Evolutionary conservation across 495 filamentous ascomycete species (phyloP), one percentile per base, ranked within the genome.

Genomic region (Parmelia sp.): DNA sequence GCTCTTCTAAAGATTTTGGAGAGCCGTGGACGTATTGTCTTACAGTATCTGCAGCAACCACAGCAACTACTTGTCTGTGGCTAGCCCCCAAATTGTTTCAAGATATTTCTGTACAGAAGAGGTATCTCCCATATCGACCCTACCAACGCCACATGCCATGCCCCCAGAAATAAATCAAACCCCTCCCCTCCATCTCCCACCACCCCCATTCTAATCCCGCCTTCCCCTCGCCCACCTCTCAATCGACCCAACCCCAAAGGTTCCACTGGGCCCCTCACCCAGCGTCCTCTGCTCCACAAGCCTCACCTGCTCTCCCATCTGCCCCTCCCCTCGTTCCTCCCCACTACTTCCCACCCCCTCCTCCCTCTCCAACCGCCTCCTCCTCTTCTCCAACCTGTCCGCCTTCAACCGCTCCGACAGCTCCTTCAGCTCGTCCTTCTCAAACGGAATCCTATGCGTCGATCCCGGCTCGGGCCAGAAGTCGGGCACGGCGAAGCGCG

Each of bases 401-500:
- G 77, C 77, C 63, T 86, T 83, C 76, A 97, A 79, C 64, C 90
- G 78, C 69, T 91, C 79, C 40, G 95, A 74, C 80, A 96, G 90
- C 56, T 79, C 77, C 10, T 84, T 76, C 64, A 96, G 92, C 76
- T 99, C 94, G 42, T 96, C 93, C 65, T 81, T 85, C 66, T 97
- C 92, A 49, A 88, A 83, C 0, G 94, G 94, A 58, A 99, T 91
- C 72, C 82, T 90, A 75, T 99, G 88, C 47, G 90, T 90, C 74
- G 93, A 83, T 66, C 89, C 88, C 39, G 85, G 79, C 68, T 86
- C 89, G 29, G 94, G 94, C 94, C 94, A 99, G 83, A 99, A 99
- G 65, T 88, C 88, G 17, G 88, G 86, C 2, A 96, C 90, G 53
- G 81, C 72, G 80, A 99, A 99, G 65, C 89, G 88, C 61, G 86